Evolutionary conservation across 2,329 filamentous ascomycete species (phyloP).

Genomic region (Periconia sp.): DNA sequence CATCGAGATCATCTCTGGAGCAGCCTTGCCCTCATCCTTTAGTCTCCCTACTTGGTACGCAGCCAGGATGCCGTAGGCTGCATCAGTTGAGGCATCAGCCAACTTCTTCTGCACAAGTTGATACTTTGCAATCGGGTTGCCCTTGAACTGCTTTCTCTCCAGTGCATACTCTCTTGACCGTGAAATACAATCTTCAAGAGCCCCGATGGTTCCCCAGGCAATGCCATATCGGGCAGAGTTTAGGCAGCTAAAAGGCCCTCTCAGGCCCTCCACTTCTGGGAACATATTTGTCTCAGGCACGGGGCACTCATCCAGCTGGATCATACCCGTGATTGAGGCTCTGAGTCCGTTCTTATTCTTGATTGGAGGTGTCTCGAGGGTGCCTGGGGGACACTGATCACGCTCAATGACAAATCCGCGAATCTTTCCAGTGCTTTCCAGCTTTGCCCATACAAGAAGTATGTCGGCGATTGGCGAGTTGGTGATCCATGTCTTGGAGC

Average conservation of each 20-base stretch:
- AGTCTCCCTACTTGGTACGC: slow-evolving; percentile 88
- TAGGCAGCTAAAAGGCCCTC: slow-evolving; percentile 89
- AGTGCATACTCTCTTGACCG: slow-evolving; percentile 86
- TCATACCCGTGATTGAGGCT: slow-evolving; percentile 96
- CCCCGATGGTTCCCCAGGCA: slow-evolving; percentile 90
- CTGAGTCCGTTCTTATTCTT: slow-evolving; percentile 95
- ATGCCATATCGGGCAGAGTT: slow-evolving; percentile 95
- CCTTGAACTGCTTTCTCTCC: slow-evolving; percentile 94
- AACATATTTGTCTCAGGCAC: slow-evolving; percentile 94
- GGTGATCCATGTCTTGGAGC: slow-evolving; percentile 93
- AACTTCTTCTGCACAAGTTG: slow-evolving; percentile 98
- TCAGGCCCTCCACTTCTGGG: slow-evolving; percentile 83
- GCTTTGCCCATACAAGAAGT: slow-evolving; percentile 89
- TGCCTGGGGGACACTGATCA: slow-evolving; percentile 81
- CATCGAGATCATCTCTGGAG: slow-evolving; percentile 96
- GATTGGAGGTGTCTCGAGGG: slow-evolving; percentile 87
- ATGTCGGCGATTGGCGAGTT: slow-evolving; percentile 90
- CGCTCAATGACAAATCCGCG: slow-evolving; percentile 90
- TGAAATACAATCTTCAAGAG: slow-evolving; percentile 87
- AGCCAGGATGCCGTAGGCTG: slow-evolving; percentile 87
- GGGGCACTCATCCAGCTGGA: slow-evolving; percentile 89
- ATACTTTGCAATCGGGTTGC: slow-evolving; percentile 92
- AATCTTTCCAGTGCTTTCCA: slow-evolving; percentile 91
- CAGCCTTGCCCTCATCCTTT: slow-evolving; percentile 86
- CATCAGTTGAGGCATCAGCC: slow-evolving; percentile 89